Base-by-base conservation (phyloP, 2,329 filamentous ascomycete species). In the Ciborinia camelliae region DNA sequence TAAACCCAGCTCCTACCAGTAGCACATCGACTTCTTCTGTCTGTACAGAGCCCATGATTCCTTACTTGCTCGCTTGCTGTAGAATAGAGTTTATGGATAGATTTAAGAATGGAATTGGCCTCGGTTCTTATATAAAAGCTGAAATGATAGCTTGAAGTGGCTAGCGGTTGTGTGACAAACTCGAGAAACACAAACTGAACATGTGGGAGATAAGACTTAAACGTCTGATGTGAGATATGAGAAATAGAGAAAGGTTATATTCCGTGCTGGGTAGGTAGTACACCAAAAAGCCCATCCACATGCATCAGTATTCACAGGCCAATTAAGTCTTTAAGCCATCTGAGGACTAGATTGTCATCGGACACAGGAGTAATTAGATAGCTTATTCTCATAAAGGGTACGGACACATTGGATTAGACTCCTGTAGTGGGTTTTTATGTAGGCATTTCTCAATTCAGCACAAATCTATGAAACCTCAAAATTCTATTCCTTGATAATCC, bases 1-100 rank as follows among this genome's bases (percentile, higher is more conserved):
- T 66, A 64, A 74, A 73, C 1, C 72, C 72, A 23, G 67, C 72
- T 43, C 73, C 72, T 26, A 75, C 69, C 32, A 75, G 66, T 12
- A 73, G 30, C n/a, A 66, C 70, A 64, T 74, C 73, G 3, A 82
- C 73, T 9, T 81, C 79, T 55, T 61, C 59, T 14, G 5, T 32
- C n/a, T 63, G 58, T 28, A 63, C n/a, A 5, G 63, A 57, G 48
- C 59, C 51, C 63, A 65, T 65, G 9, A 30, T 65, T 26, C 35
- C 9, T 35, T 45, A 28, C 7, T 58, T 30, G 5, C 23, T 15
- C 12, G 28, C n/a, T 58, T 47, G 20, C 12, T 35, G 1, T 35
- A 3, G 5, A 20, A 35, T 18, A 7, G 20, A 18, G 20, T 23
- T 4, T 26, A 26, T 20, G 26, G n/a, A 10, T 5, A 26, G 8